Base-by-base conservation (phyloP, 140 eudicot species). In the Senecio squalidus region DNA sequence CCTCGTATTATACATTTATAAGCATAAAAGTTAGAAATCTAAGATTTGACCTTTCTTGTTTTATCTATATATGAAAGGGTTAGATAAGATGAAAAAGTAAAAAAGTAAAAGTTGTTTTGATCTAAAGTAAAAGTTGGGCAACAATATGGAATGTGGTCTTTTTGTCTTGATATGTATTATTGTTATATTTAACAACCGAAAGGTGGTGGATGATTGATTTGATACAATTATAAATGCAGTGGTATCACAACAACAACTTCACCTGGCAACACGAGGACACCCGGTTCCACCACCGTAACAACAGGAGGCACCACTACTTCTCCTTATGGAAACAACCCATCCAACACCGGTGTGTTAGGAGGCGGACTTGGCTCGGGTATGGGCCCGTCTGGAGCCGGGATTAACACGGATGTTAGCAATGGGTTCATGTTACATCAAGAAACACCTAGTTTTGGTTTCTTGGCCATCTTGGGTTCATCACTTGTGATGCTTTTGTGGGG, bases 371-470 rank as follows among this genome's bases (percentile, higher is more conserved):
- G 69, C 14, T 4, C 66, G 21, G 85, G 84, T 25, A 34, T 84
- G 66, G 85, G 94, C n/a, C 79, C 89, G 24, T 56, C 86, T 0
- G 85, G 88, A 64, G 58, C 44, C 1, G 84, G 84, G 33, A 63
- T 75, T 29, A 81, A 84, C 77, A 70, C 76, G 1, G 82, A 85
- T 44, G 62, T 67, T n/a, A 84, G 79, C 63, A 26, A 39, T 5
- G 84, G 79, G 10, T 45, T 59, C 18, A 40, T 23, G 62, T 11
- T 53, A 47, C 55, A 45, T 27, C 68, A 73, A 58, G 43, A 21
- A 62, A 39, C 17, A 30, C 20, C 26, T 46, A 16, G 36, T 40
- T 47, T 43, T 56, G 58, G 50, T 4, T 57, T 66, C 34, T 41
- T 71, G 38, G 9, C 31, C 16, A n/a, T 66, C n/a, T 30, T 66